Conservation (phyloP, 306 rosid genomes). For the Cicer bijugum region DNA sequence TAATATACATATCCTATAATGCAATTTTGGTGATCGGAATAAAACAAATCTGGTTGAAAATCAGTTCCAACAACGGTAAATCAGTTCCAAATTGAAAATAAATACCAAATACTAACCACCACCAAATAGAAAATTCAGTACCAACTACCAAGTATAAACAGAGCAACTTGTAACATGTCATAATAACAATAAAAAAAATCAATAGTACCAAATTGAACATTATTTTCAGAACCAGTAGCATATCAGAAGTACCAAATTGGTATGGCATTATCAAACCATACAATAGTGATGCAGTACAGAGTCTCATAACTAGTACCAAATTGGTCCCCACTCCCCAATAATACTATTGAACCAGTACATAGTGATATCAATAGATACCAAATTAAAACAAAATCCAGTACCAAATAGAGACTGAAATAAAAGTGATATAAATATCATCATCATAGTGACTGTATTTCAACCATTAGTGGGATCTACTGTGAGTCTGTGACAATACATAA, state of each 20-base stretch:
- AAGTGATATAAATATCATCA: slow-evolving; percentile 19
- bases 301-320: not conserved
- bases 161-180: not conserved
- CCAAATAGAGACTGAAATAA: slow-evolving; percentile 6
- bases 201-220: not conserved
- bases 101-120: not conserved
- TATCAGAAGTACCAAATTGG: no score
- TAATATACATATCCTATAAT: not conserved
- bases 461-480: slow-evolving; percentile 3
- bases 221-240: no score
- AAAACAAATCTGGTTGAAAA: not conserved
- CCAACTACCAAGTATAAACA: not conserved
- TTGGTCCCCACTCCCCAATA: not conserved
- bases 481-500: not conserved
- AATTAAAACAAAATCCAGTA: not conserved
- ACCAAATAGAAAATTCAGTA: not conserved
- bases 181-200: not conserved
- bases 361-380: not conserved
- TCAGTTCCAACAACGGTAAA: not conserved
- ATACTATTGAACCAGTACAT: not conserved
- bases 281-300: not conserved
- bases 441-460: slow-evolving; percentile 17
- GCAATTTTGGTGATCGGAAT: not conserved
- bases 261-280: not conserved
- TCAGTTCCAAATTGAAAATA: not conserved